Evolutionary conservation across 1,284 basidiomycete species (phyloP).

Genomic region (Termitomyces sp.): DNA sequence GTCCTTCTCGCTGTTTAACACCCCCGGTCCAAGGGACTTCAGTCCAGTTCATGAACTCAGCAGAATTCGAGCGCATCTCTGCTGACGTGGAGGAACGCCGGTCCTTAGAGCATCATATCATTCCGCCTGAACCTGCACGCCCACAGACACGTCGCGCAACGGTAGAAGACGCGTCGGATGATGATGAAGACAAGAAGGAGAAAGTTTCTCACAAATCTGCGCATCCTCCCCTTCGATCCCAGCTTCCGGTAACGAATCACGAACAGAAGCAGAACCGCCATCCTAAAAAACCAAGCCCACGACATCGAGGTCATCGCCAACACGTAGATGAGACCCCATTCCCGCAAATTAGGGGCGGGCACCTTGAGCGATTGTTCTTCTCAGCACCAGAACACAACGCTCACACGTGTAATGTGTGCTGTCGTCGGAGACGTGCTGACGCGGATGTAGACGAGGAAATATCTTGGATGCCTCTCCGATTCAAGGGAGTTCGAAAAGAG

Average conservation of each 20-base stretch:
- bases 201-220: background rate
- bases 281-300: background rate
- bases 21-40: constrained; percentile 1
- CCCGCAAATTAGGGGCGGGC: constrained; percentile 73
- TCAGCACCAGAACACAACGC: constrained; percentile 67
- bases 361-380: constrained; percentile 77
- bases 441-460: constrained; percentile 9
- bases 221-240: constrained; percentile 1
- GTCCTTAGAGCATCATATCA: constrained; percentile 35
- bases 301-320: constrained; percentile 12
- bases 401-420: constrained; percentile 63
- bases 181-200: constrained; percentile 12
- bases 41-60: constrained; percentile 39
- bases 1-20: constrained; percentile 13
- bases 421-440: constrained; percentile 35
- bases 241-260: background rate
- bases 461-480: constrained; percentile 25
- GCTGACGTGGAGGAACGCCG: constrained; percentile 57
- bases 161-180: constrained; percentile 17
- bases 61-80: constrained; percentile 50
- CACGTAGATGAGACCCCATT: constrained; percentile 52
- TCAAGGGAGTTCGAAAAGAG: constrained; percentile 14
- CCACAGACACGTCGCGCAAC: constrained; percentile 8
- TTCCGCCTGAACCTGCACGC: background rate
- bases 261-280: background rate